Conservation (phyloP, 176 grass and related monocot genomes). For the Echinochloa phyllopogon region DNA sequence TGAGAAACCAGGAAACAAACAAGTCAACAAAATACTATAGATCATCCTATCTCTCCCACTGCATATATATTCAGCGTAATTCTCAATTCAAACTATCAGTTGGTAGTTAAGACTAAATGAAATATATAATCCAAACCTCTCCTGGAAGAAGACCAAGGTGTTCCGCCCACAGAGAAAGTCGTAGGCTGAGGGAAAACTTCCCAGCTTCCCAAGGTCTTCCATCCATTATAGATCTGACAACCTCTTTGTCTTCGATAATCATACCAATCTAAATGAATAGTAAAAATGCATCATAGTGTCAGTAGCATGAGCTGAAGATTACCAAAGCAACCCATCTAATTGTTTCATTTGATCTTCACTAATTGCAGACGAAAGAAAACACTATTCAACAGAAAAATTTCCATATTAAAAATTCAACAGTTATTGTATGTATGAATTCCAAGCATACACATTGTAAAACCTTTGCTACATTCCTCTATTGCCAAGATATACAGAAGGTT, state of each 20-base stretch:
- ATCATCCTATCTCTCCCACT: background rate
- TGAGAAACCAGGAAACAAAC: background rate
- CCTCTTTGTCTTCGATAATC: conserved; percentile 98
- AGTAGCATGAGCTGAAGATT: background rate
- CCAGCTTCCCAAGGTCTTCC: conserved; percentile 94
- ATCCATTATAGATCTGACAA: conserved; percentile 90
- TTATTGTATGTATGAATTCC: background rate
- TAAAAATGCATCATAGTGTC: background rate
- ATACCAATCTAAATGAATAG: conserved; percentile 80
- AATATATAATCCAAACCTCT: conserved; percentile 67
- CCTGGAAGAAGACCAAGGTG: conserved; percentile 90
- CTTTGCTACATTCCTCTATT: conserved; percentile 18
- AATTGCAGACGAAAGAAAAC: background rate
- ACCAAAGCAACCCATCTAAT: background rate
- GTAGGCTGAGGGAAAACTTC: conserved; percentile 83
- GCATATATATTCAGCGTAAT: background rate
- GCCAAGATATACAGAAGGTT: background rate
- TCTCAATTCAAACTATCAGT: conserved; percentile 22
- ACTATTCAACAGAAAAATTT: background rate
- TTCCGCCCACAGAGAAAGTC: conserved; percentile 88
- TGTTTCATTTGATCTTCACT: background rate
- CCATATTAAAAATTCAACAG: background rate
- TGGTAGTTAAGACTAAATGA: background rate
- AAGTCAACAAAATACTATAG: background rate
- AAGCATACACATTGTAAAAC: background rate